A percentile compares a stretch with the other conserved stretches of the same genome.
Evolutionary conservation across 306 rosid genomes (phyloP).

Genomic region (Delonix regia): DNA sequence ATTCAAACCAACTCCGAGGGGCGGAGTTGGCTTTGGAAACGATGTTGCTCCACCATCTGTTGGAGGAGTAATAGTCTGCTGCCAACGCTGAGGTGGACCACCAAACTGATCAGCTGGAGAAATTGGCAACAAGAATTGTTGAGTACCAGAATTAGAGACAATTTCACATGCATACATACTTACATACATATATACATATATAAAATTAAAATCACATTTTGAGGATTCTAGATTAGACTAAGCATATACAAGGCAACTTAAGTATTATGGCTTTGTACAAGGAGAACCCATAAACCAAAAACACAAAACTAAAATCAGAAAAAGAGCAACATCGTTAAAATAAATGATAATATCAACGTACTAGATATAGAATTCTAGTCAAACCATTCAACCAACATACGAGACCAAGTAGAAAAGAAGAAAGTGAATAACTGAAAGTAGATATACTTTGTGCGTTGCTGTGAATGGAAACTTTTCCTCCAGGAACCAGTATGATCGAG

Average conservation of each 20-base stretch:
- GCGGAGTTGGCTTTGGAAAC: conserved; percentile 18
- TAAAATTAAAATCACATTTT: conserved; percentile 3
- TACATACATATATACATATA: no score
- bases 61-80: conserved; percentile 32
- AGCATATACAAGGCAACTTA: background rate
- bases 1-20: conserved; percentile 26
- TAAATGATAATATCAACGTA: background rate
- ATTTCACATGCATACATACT: conserved; percentile 1
- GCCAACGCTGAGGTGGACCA: conserved; percentile 41
- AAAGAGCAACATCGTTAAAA: background rate
- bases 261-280: background rate
- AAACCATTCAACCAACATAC: background rate
- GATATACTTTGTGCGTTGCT: background rate
- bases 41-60: conserved; percentile 18
- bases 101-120: conserved; percentile 47
- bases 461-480: background rate
- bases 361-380: background rate
- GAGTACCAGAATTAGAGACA: background rate
- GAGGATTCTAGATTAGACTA: background rate
- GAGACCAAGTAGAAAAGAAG: background rate
- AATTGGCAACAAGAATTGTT: conserved; percentile 11
- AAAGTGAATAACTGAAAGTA: background rate
- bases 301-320: background rate
- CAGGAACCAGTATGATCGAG: background rate
- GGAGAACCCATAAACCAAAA: background rate